Evolutionary conservation across 495 filamentous ascomycete genomes (phyloP).

Genomic region (Penicillium atrosanguineum): DNA sequence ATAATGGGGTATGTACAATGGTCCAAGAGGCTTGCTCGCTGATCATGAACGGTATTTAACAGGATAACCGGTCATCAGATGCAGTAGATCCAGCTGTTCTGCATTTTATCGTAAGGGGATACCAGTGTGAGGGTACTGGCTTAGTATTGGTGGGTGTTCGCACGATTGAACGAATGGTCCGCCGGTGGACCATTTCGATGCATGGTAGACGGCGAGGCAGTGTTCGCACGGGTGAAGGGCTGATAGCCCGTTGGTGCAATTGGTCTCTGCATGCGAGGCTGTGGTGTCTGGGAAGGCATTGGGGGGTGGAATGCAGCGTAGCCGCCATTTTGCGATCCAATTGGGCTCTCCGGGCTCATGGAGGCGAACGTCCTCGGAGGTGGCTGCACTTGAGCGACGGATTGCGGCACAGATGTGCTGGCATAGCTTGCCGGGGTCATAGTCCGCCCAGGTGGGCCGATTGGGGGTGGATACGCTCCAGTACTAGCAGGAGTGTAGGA

Average conservation of each 20-base stretch:
- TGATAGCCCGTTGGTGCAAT: slow-evolving; percentile 12
- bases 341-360: slow-evolving; percentile 5
- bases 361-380: slow-evolving; percentile 13
- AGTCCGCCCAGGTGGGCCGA: slow-evolving; percentile 1
- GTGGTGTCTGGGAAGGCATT: slow-evolving; percentile 7
- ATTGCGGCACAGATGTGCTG: slow-evolving; percentile 15
- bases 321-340: slow-evolving; percentile 4
- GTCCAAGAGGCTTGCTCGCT: slow-evolving; percentile 19
- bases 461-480: slow-evolving; percentile 1
- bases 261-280: slow-evolving; percentile 6
- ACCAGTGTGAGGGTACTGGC: background rate
- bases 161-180: slow-evolving; percentile 21
- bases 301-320: slow-evolving; percentile 24
- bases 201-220: slow-evolving; percentile 21
- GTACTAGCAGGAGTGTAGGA: slow-evolving; percentile 19
- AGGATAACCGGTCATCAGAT: slow-evolving; percentile 17
- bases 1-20: slow-evolving; percentile 22
- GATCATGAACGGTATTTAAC: slow-evolving; percentile 20
- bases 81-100: slow-evolving; percentile 23
- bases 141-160: slow-evolving; percentile 28
- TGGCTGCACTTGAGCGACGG: slow-evolving; percentile 3
- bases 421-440: slow-evolving; percentile 24
- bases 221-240: slow-evolving; percentile 23
- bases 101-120: slow-evolving; percentile 13
- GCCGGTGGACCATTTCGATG: slow-evolving; percentile 24